Percentiles rank a stretch among this genome's conserved stretches.
phyloP scores from a whole-genome alignment of 306 rosid species.

The Vicia faba region DNA sequence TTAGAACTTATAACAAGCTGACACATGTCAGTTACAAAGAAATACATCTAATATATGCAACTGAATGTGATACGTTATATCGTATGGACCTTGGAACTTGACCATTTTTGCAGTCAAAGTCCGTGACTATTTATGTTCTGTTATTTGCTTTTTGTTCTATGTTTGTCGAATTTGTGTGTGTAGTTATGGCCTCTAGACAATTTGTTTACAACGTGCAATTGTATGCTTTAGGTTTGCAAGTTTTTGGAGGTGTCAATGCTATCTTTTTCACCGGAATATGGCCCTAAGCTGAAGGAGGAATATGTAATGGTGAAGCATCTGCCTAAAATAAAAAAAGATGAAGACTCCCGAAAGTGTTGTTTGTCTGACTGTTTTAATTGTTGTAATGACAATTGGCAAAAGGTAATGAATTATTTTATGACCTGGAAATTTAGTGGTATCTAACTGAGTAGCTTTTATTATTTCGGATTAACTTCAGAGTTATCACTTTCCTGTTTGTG shows the following conservation, averaged over 20 bases:
- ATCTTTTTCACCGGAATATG: slow-evolving; percentile 94
- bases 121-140: slow-evolving; percentile 25
- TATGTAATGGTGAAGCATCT: slow-evolving; percentile 95
- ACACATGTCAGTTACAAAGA: no score
- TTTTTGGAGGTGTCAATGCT: slow-evolving; percentile 94
- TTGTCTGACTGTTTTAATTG: slow-evolving; percentile 69
- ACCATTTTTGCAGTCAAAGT: slow-evolving; percentile 27
- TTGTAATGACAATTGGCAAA: slow-evolving; percentile 98
- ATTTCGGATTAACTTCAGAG: slow-evolving; percentile 23
- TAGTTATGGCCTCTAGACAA: slow-evolving; percentile 24
- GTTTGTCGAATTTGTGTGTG: slow-evolving; percentile 25
- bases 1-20: no score
- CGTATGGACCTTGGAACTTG: slow-evolving; percentile 28
- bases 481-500: slow-evolving; percentile 25
- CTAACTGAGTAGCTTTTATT: slow-evolving; percentile 1
- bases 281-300: slow-evolving; percentile 94
- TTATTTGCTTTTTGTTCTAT: slow-evolving; percentile 21
- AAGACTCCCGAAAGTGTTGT: slow-evolving; percentile 78
- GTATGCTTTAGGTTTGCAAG: slow-evolving; percentile 81
- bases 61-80: slow-evolving; percentile 6
- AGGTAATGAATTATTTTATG: slow-evolving; percentile 54
- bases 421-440: slow-evolving; percentile 17
- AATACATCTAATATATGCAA: no score
- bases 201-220: slow-evolving; percentile 36
- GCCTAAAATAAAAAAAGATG: slow-evolving; percentile 64